Evolutionary conservation across 495 filamentous ascomycete genomes (phyloP).

Genomic region (Podospora fimiseda): DNA sequence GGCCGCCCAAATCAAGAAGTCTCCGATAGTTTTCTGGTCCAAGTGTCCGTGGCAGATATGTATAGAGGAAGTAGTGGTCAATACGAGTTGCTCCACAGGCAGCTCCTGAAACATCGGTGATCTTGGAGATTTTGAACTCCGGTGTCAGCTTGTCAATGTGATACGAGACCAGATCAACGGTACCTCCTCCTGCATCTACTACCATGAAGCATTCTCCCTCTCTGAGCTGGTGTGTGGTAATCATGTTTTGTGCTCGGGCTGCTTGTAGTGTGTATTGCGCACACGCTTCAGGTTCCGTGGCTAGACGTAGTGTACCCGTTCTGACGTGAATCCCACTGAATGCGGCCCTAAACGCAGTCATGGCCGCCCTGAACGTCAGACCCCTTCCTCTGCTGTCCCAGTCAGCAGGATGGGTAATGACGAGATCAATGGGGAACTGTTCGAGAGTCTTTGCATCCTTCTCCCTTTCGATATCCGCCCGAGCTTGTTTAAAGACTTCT

Average conservation of each 20-base stretch:
- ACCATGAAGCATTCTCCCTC: slow-evolving; percentile 15
- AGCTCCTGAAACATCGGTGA: neutral
- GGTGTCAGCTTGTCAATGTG: slow-evolving; percentile 5
- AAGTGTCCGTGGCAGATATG: neutral
- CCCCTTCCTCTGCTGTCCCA: neutral
- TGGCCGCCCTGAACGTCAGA: slow-evolving; percentile 6
- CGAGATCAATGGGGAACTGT: slow-evolving; percentile 4
- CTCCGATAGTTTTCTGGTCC: neutral
- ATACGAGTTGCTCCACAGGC: neutral
- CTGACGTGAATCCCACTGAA: neutral
- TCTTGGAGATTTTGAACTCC: slow-evolving; percentile 1
- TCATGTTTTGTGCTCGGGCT: neutral
- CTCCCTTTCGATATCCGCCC: neutral
- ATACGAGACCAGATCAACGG: slow-evolving; percentile 14
- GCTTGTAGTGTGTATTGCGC: slow-evolving; percentile 11
- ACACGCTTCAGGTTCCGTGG: slow-evolving; percentile 16
- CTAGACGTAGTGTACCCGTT: neutral
- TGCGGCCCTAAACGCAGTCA: neutral
- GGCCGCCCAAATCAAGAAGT: neutral
- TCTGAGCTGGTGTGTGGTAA: neutral
- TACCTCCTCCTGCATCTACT: slow-evolving; percentile 18
- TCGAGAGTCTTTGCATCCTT: neutral
- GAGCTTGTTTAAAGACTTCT: neutral
- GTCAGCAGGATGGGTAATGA: slow-evolving; percentile 5
- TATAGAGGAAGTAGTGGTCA: neutral